Conservation (phyloP, 2,329 filamentous ascomycete species). For the Stemphylium beticola region DNA sequence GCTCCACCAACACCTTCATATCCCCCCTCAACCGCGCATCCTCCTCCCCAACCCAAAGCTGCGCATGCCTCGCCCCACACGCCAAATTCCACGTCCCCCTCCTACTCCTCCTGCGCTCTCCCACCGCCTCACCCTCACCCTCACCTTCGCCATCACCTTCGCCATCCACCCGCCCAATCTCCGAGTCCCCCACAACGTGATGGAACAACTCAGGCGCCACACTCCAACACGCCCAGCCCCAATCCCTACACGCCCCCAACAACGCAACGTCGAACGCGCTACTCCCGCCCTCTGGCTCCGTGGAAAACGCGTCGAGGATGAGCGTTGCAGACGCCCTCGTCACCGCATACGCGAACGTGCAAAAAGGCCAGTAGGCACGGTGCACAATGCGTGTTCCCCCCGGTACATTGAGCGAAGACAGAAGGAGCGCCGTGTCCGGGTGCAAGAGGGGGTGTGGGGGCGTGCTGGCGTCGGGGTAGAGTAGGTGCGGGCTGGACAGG, state of each 20-base stretch:
- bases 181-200: constrained; percentile 40
- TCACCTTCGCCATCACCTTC: too few relatives aligned
- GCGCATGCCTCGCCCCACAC: constrained; percentile 18
- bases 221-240: constrained; percentile 44
- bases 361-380: constrained; percentile 45
- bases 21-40: not conserved
- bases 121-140: not conserved
- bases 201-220: constrained; percentile 51
- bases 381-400: constrained; percentile 41
- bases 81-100: constrained; percentile 21
- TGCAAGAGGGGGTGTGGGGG: constrained; percentile 31
- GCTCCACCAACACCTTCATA: constrained; percentile 3
- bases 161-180: constrained; percentile 22
- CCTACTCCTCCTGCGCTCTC: not conserved
- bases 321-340: constrained; percentile 40
- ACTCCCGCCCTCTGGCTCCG: constrained; percentile 27
- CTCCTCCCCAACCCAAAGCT: constrained; percentile 15
- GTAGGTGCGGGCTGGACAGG: constrained; percentile 22
- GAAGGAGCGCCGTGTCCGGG: constrained; percentile 35
- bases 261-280: constrained; percentile 48
- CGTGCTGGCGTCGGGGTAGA: constrained; percentile 40
- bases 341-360: constrained; percentile 51
- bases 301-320: constrained; percentile 33
- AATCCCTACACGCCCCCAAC: constrained; percentile 48
- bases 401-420: constrained; percentile 34